Conservation (phyloP, 495 filamentous ascomycete species). For the Copromyces sp. region DNA sequence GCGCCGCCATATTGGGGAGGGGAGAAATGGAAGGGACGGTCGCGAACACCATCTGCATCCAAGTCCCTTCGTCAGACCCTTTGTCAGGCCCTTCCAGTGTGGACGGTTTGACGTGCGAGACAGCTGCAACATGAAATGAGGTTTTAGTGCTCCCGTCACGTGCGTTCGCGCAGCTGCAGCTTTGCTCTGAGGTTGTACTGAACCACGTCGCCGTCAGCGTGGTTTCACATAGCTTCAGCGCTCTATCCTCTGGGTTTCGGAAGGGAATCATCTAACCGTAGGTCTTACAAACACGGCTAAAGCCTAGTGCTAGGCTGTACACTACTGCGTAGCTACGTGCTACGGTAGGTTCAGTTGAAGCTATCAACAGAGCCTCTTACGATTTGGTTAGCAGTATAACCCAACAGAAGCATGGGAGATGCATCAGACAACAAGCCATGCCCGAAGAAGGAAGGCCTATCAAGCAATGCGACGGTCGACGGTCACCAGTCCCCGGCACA, state of each 20-base stretch:
- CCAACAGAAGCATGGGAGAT: neutral
- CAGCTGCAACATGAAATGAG: neutral
- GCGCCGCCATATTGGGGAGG: neutral
- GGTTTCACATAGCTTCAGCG: neutral
- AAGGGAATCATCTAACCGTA: neutral
- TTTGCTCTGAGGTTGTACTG: neutral
- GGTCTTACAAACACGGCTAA: neutral
- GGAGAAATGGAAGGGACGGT: neutral
- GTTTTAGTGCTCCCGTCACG: neutral
- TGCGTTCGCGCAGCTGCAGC: neutral
- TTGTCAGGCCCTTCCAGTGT: neutral
- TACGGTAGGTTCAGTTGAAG: neutral
- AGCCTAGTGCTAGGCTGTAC: neutral
- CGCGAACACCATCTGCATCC: neutral
- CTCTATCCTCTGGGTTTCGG: neutral
- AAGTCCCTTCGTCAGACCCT: neutral
- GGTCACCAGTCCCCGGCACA: neutral
- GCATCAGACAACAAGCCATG: neutral
- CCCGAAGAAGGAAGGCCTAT: neutral
- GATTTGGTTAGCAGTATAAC: neutral
- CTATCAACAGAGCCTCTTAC: neutral
- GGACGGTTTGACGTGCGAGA: neutral
- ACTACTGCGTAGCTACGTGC: neutral
- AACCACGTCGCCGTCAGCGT: neutral
- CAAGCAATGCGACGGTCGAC: neutral